A percentile compares a stretch with the other conserved stretches of the same genome.
Evolutionary conservation across 1,284 basidiomycete species (phyloP).

Genomic region (Malassezia slooffiae): DNA sequence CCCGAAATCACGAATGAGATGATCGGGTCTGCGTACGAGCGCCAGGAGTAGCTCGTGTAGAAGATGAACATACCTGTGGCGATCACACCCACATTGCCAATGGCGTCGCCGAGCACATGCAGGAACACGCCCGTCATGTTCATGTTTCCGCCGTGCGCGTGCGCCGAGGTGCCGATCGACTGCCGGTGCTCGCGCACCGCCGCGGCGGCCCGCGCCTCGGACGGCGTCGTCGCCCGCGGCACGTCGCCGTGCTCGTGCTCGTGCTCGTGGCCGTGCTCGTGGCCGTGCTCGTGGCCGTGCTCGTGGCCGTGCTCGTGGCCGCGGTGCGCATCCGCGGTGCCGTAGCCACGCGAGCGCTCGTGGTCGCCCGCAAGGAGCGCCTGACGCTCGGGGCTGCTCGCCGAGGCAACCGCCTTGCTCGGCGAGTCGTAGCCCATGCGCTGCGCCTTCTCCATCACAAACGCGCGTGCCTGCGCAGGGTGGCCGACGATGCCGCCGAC

Average conservation of each 20-base stretch:
- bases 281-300: slow-evolving; percentile 7
- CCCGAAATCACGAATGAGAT: slow-evolving; percentile 89
- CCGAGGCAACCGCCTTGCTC: background rate
- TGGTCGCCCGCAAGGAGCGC: slow-evolving; percentile 10
- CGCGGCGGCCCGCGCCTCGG: slow-evolving; percentile 1
- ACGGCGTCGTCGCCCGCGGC: slow-evolving; percentile 15
- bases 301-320: slow-evolving; percentile 1
- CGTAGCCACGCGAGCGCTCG: slow-evolving; percentile 15
- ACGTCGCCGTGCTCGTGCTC: slow-evolving; percentile 28
- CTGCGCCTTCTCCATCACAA: slow-evolving; percentile 74
- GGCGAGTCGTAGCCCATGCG: slow-evolving; percentile 53
- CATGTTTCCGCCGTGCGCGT: slow-evolving; percentile 59
- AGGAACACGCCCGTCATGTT: slow-evolving; percentile 92
- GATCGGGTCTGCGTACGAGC: slow-evolving; percentile 80
- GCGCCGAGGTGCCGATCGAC: slow-evolving; percentile 6
- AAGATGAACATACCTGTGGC: slow-evolving; percentile 62
- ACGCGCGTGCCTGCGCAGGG: slow-evolving; percentile 75
- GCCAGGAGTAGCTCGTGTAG: slow-evolving; percentile 34
- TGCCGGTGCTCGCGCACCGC: slow-evolving; percentile 17
- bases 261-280: slow-evolving; percentile 55
- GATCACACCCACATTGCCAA: slow-evolving; percentile 93
- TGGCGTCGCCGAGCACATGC: slow-evolving; percentile 89
- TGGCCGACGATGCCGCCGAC: slow-evolving; percentile 58
- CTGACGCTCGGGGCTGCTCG: slow-evolving; percentile 7
- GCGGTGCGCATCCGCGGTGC: slow-evolving; percentile 19